A percentile compares a stretch with the other conserved stretches of the same genome.
Evolutionary conservation across 768 basidiomycete species (phyloP).

Genomic region (Tremella yokohamensis): DNA sequence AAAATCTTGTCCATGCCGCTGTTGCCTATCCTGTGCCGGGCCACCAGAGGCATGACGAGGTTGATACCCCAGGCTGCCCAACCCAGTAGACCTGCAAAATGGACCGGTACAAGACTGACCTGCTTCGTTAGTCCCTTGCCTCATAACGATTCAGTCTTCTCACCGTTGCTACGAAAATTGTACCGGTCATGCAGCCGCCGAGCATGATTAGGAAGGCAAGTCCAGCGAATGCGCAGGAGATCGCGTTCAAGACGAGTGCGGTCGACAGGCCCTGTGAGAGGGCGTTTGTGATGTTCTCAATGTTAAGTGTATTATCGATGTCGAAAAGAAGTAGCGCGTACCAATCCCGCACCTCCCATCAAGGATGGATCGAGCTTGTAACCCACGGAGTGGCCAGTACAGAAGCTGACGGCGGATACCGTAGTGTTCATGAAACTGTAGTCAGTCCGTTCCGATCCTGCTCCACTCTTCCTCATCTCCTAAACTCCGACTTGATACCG

Average conservation of each 20-base stretch:
- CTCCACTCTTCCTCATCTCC: no score
- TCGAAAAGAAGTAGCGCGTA: no score
- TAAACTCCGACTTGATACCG: no score
- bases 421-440: constrained; percentile 55
- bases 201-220: constrained; percentile 34
- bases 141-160: not conserved
- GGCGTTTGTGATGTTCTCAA: constrained; percentile 4
- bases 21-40: constrained; percentile 22
- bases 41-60: constrained; percentile 30
- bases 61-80: constrained; percentile 38
- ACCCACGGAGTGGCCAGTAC: constrained; percentile 65
- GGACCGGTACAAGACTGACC: constrained; percentile 34
- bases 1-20: constrained; percentile 17
- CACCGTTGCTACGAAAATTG: constrained; percentile 34
- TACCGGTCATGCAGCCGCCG: constrained; percentile 35
- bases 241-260: constrained; percentile 31
- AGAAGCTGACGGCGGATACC: constrained; percentile 54
- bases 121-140: not conserved
- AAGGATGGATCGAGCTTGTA: constrained; percentile 63
- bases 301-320: constrained; percentile 18
- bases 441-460: no score
- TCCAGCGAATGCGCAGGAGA: constrained; percentile 37
- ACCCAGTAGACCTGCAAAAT: constrained; percentile 19
- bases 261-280: constrained; percentile 29
- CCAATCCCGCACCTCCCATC: constrained; percentile 52